Percentiles rank a stretch among this genome's conserved stretches.
Conservation (phyloP, 805 yeast species). For the Kazachstania kunashirensis region DNA sequence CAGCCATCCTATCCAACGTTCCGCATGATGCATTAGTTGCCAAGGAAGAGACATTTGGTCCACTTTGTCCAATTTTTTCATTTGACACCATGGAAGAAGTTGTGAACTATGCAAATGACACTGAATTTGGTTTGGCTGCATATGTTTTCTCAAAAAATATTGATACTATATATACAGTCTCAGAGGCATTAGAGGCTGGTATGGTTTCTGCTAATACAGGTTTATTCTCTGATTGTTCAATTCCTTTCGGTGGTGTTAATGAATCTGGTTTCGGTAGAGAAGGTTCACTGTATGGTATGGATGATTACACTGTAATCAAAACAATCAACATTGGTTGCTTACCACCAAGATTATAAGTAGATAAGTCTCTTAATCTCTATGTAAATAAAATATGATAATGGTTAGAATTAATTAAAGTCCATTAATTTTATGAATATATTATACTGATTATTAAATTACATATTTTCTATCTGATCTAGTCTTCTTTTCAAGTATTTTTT, state of each 20-base stretch:
- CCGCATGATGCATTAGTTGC: constrained; percentile 41
- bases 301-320: constrained; percentile 48
- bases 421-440: not conserved
- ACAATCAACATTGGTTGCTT: constrained; percentile 39
- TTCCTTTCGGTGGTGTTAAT: constrained; percentile 57
- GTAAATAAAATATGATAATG: not conserved
- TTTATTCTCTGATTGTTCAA: constrained; percentile 43
- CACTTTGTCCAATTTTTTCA: constrained; percentile 47
- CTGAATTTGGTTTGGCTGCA: constrained; percentile 49
- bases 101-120: constrained; percentile 43
- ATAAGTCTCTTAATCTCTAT: not conserved
- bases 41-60: constrained; percentile 57
- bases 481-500: constrained; percentile 42
- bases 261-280: constrained; percentile 66
- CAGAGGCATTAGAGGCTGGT: constrained; percentile 53
- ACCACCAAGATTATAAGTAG: constrained; percentile 4
- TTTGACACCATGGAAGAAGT: constrained; percentile 48
- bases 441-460: not conserved
- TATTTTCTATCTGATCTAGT: not conserved
- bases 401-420: not conserved
- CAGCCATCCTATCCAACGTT: constrained; percentile 44
- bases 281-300: constrained; percentile 53
- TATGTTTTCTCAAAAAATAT: constrained; percentile 47
- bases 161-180: constrained; percentile 41
- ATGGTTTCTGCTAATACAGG: constrained; percentile 59